phyloP scores from a whole-genome alignment of 225 moss, liverwort and hornwort genomes.

The Takakia lepidozioides region DNA sequence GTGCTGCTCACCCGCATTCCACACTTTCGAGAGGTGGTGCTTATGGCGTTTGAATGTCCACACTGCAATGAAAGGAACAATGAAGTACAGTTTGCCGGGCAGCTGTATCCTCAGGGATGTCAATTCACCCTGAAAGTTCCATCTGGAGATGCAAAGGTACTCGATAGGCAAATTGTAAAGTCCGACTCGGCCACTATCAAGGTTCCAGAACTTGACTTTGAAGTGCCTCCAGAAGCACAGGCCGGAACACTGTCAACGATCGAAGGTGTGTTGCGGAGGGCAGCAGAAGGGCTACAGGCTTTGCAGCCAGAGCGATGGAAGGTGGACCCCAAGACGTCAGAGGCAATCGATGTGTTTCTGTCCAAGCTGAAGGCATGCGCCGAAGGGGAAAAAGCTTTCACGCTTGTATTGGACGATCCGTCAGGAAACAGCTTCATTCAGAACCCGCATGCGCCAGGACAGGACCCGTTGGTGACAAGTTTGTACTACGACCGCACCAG shows the following conservation, averaged over 20 bases:
- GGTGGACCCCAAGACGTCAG: conserved; percentile 40
- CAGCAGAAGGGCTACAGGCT: conserved; percentile 52
- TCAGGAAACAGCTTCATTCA: conserved; percentile 90
- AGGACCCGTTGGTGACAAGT: conserved; percentile 39
- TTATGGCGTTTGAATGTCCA: conserved; percentile 86
- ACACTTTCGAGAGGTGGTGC: conserved; percentile 82
- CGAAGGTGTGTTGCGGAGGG: conserved; percentile 69
- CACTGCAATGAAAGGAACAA: conserved; percentile 89
- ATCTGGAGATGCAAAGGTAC: conserved; percentile 44
- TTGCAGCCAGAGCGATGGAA: conserved; percentile 73
- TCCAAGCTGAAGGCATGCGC: conserved; percentile 58
- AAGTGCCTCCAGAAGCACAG: conserved; percentile 72
- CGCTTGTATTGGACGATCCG: conserved; percentile 69
- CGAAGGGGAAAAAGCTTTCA: conserved; percentile 58
- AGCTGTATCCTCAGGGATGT: conserved; percentile 56
- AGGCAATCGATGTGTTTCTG: conserved; percentile 72
- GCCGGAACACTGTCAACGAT: conserved; percentile 78
- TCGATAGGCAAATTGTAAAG: conserved; percentile 88
- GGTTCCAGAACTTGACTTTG: conserved; percentile 80
- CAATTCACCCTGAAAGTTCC: conserved; percentile 46
- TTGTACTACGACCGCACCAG: conserved; percentile 46
- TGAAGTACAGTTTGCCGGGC: conserved; percentile 79
- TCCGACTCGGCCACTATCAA: conserved; percentile 71
- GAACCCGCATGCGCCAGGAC: conserved; percentile 70
- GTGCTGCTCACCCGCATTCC: conserved; percentile 72